phyloP scores from a whole-genome alignment of 2,329 filamentous ascomycete genomes.

The Dactylellina drechsleri region DNA sequence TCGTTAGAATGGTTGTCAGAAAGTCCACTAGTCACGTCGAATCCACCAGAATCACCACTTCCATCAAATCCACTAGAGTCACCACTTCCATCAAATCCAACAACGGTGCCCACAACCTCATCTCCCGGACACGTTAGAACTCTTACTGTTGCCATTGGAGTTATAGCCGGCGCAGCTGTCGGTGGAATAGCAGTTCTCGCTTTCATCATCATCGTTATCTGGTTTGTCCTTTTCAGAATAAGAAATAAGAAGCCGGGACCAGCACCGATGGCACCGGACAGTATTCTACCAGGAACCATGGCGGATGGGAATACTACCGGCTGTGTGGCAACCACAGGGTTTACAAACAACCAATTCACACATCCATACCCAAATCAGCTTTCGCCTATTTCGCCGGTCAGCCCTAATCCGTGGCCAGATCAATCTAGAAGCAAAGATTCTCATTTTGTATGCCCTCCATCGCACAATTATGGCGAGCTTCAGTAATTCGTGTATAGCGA shows the following conservation, averaged over 20 bases:
- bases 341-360: slow-evolving; percentile 23
- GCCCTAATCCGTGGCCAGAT: no score
- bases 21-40: background rate
- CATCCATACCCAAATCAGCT: slow-evolving; percentile 1
- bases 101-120: background rate
- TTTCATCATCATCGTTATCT: slow-evolving; percentile 2
- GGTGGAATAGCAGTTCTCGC: slow-evolving; percentile 5
- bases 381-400: no score
- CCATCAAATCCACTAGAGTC: background rate
- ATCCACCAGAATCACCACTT: background rate
- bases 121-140: background rate
- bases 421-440: no score
- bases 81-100: no score
- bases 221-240: slow-evolving; percentile 8
- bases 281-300: background rate
- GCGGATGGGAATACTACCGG: background rate
- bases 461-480: no score
- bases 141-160: background rate
- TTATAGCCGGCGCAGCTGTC: slow-evolving; percentile 15
- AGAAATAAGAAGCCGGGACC: background rate
- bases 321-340: background rate
- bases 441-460: no score
- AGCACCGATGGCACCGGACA: background rate
- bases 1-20: slow-evolving; percentile 44
- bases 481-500: no score